Evolutionary conservation across 2,329 filamentous ascomycete genomes (phyloP), one percentile per base, ranked within the genome.

Genomic region (Alternaria novae-zelandiae): DNA sequence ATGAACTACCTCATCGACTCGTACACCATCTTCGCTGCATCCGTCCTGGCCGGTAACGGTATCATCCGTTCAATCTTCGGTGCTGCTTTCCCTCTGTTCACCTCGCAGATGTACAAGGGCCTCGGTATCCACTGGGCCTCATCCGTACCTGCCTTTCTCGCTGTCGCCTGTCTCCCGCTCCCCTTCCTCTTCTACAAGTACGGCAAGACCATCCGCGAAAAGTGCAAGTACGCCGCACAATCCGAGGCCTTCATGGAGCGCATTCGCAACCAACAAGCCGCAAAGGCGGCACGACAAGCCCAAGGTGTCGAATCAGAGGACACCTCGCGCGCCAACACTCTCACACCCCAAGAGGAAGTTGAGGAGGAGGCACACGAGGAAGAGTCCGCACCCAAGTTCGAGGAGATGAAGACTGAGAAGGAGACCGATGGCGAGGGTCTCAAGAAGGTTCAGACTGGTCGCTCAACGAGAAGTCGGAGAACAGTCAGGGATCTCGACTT

Each of bases 31-130:
- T 95, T 90, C 66, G 91, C 92, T 1, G 91, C 91, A 0, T 92
- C 89, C 0, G 91, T 90, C 0, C 82, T 94, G 9, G 91, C 92
- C 3, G 91, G 90, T 51, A 93, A 94, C 80, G 91, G 92, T 0
- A 91, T 96, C 74, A 81, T 96, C 41, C 89, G 93, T 69, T 94
- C 91, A 0, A 83, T 94, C 9, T 91, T 90, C 66, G 93, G 91
- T 67, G 91, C 92, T 3, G 89, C 86, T 1, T 96, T 96, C 83
- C 93, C 93, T 1, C 85, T 96, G 2, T 96, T 96, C 77, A 88
- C 91, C 0, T 86, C 83, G 2, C 89, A 92, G 72, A 92, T 85
- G 83, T 85, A 85, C 70, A 64, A 64, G 11, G 57, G 68, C 26
- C 66, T 81, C 5, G 79, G 91, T 51, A 89, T 91, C 59, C 90